Evolutionary conservation across 805 yeast genomes (phyloP).

Genomic region (Groenewaldozyma tartarivorans): DNA sequence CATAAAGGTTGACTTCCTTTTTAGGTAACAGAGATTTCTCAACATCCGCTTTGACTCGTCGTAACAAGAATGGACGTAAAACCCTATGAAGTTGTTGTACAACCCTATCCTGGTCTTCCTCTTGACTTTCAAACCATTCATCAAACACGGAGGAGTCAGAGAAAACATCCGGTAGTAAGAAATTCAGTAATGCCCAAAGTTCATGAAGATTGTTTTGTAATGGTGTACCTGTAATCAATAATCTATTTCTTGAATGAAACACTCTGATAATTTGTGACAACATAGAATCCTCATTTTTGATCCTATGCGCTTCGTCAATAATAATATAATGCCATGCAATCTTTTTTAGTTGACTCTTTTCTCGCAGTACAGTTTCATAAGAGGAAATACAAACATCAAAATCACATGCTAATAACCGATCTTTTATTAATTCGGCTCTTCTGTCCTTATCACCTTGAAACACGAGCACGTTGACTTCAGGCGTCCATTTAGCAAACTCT

Average conservation of each 20-base stretch:
- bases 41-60: slow-evolving; percentile 89
- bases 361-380: slow-evolving; percentile 87
- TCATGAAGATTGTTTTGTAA: slow-evolving; percentile 91
- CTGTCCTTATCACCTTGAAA: slow-evolving; percentile 82
- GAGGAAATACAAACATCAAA: slow-evolving; percentile 89
- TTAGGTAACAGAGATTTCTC: slow-evolving; percentile 86
- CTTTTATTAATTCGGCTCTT: slow-evolving; percentile 50
- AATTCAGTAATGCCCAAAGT: slow-evolving; percentile 88
- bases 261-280: slow-evolving; percentile 84
- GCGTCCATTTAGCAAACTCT: slow-evolving; percentile 91
- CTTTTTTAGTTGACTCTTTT: slow-evolving; percentile 68
- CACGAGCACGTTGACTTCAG: slow-evolving; percentile 76
- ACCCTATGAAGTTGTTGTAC: slow-evolving; percentile 86
- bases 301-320: slow-evolving; percentile 94
- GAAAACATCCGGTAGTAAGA: slow-evolving; percentile 87
- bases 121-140: slow-evolving; percentile 66
- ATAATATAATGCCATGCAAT: slow-evolving; percentile 88
- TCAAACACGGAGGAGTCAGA: slow-evolving; percentile 87
- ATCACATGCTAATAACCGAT: slow-evolving; percentile 53
- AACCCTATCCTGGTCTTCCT: slow-evolving; percentile 58
- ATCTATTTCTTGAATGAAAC: slow-evolving; percentile 74
- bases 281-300: slow-evolving; percentile 87
- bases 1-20: slow-evolving; percentile 78
- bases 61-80: slow-evolving; percentile 72
- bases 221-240: slow-evolving; percentile 93